Conservation (phyloP, 2,329 filamentous ascomycete genomes). For the Alternaria panax region DNA sequence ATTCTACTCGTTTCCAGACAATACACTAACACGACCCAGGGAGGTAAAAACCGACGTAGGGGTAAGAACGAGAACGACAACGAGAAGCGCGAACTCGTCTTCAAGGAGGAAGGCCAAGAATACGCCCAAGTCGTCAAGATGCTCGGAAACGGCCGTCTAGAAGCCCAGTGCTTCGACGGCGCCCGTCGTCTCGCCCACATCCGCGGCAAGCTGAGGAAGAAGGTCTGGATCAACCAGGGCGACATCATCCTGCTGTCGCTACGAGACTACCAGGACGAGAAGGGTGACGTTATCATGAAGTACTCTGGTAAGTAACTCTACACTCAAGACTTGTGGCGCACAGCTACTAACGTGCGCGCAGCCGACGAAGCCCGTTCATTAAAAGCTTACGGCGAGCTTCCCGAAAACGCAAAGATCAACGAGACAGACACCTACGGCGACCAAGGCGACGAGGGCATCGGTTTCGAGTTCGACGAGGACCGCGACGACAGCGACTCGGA, state of each 20-base stretch:
- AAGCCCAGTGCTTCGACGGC: slow-evolving; percentile 95
- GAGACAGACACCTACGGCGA: slow-evolving; percentile 95
- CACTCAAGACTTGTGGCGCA: slow-evolving; percentile 62
- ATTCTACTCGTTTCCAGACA: too few species aligned
- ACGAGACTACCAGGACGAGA: slow-evolving; percentile 92
- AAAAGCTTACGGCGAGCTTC: slow-evolving; percentile 96
- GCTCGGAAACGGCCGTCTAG: slow-evolving; percentile 92
- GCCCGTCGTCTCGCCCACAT: slow-evolving; percentile 84
- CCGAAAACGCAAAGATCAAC: slow-evolving; percentile 99
- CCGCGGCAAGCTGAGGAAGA: slow-evolving; percentile 97
- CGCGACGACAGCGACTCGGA: slow-evolving; percentile 63
- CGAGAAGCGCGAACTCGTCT: slow-evolving; percentile 97
- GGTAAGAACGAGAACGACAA: slow-evolving; percentile 98
- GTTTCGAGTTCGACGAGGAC: slow-evolving; percentile 99
- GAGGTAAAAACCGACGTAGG: slow-evolving; percentile 97
- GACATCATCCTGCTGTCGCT: slow-evolving; percentile 76
- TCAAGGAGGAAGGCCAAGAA: slow-evolving; percentile 98
- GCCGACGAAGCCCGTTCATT: slow-evolving; percentile 90
- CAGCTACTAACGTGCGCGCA: slow-evolving; percentile 81
- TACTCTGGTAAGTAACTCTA: slow-evolving; percentile 60
- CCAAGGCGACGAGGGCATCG: slow-evolving; percentile 89
- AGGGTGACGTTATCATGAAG: slow-evolving; percentile 93
- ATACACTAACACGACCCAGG: slow-evolving; percentile 59
- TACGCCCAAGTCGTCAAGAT: slow-evolving; percentile 93
- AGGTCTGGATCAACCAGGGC: slow-evolving; percentile 95